Percentiles rank a stretch among this genome's conserved stretches.
These are phyloP conservation scores for Xylogone sp. DNA, from an alignment of 2,329 filamentous ascomycete species.

Conservation along the genomic window DNA sequence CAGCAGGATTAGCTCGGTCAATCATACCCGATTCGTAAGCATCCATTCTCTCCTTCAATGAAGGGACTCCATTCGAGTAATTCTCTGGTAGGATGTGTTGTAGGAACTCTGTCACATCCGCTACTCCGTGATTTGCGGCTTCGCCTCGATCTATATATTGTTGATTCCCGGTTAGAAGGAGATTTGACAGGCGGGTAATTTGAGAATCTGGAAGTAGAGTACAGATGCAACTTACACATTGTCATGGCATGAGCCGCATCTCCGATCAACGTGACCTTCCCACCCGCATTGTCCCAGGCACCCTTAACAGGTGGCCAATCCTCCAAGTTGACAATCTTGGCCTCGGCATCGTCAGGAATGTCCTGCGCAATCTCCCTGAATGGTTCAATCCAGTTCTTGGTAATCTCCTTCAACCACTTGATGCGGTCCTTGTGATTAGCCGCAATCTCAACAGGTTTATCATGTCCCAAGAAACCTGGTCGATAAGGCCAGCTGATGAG, in stretches of 20 bases:
- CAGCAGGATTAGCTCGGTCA: conserved; percentile 38
- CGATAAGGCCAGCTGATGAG: conserved; percentile 38
- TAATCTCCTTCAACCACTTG: conserved; percentile 28
- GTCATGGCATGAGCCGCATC: conserved; percentile 56
- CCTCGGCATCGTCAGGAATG: conserved; percentile 29
- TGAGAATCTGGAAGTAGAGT: too few species aligned
- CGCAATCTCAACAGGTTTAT: conserved; percentile 28
- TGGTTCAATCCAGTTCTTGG: conserved; percentile 29
- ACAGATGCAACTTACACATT: conserved; percentile 48
- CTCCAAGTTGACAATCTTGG: conserved; percentile 30
- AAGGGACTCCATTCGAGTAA: conserved; percentile 7
- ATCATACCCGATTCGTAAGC: conserved; percentile 43
- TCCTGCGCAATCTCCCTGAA: conserved; percentile 29
- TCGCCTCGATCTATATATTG: conserved; percentile 47
- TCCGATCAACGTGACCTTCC: conserved; percentile 44
- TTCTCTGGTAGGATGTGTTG: conserved; percentile 20
- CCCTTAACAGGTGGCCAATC: conserved; percentile 31
- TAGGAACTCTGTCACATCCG: conserved; percentile 44
- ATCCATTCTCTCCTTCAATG: conserved; percentile 7
- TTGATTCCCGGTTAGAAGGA: too few species aligned
- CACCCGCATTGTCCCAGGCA: conserved; percentile 28
- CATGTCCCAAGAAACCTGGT: conserved; percentile 28
- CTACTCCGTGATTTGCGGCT: conserved; percentile 53
- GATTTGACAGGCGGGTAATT: too few species aligned
- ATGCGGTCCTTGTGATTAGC: conserved; percentile 25